Evolutionary conservation across 2,329 filamentous ascomycete genomes (phyloP).

Genomic region (Scedosporium minutisporum): DNA sequence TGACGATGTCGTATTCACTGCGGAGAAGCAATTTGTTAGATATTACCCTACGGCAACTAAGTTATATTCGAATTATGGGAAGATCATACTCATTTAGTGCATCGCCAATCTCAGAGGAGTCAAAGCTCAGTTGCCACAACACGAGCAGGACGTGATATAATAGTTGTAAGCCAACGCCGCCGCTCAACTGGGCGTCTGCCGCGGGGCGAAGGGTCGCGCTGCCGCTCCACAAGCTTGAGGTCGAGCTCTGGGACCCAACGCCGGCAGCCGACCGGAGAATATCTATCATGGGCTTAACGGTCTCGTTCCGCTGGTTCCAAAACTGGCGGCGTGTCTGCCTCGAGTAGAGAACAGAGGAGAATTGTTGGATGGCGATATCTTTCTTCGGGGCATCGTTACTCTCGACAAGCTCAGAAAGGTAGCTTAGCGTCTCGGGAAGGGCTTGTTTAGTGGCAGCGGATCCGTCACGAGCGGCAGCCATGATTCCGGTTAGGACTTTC

Average conservation of each 20-base stretch:
- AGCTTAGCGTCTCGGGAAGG: constrained; percentile 73
- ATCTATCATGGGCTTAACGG: constrained; percentile 68
- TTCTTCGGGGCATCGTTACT: constrained; percentile 82
- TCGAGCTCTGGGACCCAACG: constrained; percentile 51
- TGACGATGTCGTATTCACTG: constrained; percentile 86
- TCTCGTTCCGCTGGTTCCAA: constrained; percentile 85
- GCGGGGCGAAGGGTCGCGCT: constrained; percentile 44
- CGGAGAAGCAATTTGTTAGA: background rate
- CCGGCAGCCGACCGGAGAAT: constrained; percentile 73
- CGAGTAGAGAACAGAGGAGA: constrained; percentile 74
- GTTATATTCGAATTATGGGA: background rate
- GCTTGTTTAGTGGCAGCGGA: constrained; percentile 61
- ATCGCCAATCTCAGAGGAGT: constrained; percentile 61
- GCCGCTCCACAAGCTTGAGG: constrained; percentile 53
- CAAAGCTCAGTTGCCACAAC: constrained; percentile 94
- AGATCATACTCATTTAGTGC: constrained; percentile 72
- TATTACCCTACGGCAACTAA: background rate
- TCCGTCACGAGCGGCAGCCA: constrained; percentile 57
- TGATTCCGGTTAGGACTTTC: constrained; percentile 71
- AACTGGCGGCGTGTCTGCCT: constrained; percentile 69
- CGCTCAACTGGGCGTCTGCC: constrained; percentile 55
- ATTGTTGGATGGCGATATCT: constrained; percentile 89
- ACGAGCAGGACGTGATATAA: constrained; percentile 91
- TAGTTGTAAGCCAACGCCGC: constrained; percentile 82
- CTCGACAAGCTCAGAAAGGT: constrained; percentile 75